phyloP scores from a whole-genome alignment of 1,284 basidiomycete species.

The Peniophora sp. region DNA sequence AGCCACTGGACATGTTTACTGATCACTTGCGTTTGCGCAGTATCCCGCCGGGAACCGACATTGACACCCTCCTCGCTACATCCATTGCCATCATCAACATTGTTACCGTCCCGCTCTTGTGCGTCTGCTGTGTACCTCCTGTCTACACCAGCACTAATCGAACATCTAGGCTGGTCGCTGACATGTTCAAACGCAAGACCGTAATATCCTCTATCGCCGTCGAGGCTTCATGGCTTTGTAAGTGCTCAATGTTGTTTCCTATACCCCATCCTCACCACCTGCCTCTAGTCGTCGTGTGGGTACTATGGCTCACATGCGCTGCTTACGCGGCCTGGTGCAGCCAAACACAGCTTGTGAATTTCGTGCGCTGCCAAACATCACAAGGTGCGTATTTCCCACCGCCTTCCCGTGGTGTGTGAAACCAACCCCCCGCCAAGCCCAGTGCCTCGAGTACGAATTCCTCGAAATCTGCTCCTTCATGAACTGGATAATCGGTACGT shows the following conservation, averaged over 20 bases:
- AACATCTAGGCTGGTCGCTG: conserved; percentile 2
- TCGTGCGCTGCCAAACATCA: background rate
- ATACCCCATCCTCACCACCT: background rate
- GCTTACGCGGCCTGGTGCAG: conserved; percentile 1
- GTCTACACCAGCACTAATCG: background rate
- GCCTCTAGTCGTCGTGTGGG: background rate
- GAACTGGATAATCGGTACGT: conserved; percentile 11
- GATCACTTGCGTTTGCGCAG: no score
- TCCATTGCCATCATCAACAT: background rate
- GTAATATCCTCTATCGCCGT: conserved; percentile 8
- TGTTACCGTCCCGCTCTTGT: background rate
- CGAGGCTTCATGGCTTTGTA: conserved; percentile 9
- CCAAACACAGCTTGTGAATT: background rate
- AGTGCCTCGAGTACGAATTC: conserved; percentile 3
- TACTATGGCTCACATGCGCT: background rate
- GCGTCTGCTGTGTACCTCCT: background rate
- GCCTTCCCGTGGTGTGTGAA: background rate
- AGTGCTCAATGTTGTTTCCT: conserved; percentile 1
- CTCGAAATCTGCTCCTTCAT: conserved; percentile 8
- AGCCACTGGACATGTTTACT: no score
- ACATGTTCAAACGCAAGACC: conserved; percentile 6
- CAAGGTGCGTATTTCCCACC: background rate
- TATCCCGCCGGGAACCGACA: background rate
- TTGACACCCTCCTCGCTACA: background rate
- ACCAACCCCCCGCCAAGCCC: background rate